phyloP scores from a whole-genome alignment of 805 yeast genomes.

The Ogataea ganodermae region DNA sequence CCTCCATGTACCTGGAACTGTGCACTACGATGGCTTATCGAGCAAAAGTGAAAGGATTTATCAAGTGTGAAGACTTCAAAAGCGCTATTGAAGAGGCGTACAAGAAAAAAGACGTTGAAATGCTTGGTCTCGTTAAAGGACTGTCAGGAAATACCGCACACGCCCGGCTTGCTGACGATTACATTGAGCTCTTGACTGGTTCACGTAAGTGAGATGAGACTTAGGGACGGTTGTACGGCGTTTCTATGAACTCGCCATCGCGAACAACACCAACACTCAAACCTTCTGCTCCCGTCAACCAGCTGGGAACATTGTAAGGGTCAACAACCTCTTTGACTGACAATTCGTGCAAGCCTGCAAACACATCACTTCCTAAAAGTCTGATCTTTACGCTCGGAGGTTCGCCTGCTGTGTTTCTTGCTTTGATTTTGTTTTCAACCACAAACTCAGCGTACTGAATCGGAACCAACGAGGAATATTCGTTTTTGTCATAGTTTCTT shows the following conservation, averaged over 20 bases:
- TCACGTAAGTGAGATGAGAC: conserved; percentile 11
- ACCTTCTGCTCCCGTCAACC: conserved; percentile 80
- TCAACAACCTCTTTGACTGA: conserved; percentile 51
- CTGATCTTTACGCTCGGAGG: conserved; percentile 32
- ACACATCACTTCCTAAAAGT: conserved; percentile 68
- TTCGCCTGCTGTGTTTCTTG: conserved; percentile 21
- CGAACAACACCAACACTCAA: conserved; percentile 47
- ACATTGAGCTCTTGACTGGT: conserved; percentile 28
- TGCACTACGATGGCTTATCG: conserved; percentile 47
- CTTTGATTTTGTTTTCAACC: conserved; percentile 38
- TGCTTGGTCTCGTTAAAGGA: conserved; percentile 30
- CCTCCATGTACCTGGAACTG: conserved; percentile 58
- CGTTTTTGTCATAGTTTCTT: conserved; percentile 28
- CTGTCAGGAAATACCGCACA: conserved; percentile 25
- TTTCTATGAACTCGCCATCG: conserved; percentile 38
- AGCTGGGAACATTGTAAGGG: conserved; percentile 63
- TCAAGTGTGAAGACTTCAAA: conserved; percentile 52
- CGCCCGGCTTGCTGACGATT: conserved; percentile 26
- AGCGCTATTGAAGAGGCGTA: conserved; percentile 53
- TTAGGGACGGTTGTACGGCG: neutral
- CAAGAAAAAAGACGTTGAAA: conserved; percentile 43
- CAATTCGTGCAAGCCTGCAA: conserved; percentile 76
- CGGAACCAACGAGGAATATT: conserved; percentile 59
- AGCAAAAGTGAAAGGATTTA: conserved; percentile 50
- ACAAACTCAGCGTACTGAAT: conserved; percentile 52